A percentile compares a stretch with the other conserved stretches of the same genome.
phyloP scores from a whole-genome alignment of 768 basidiomycete species.

The Tulasnella sp. region DNA sequence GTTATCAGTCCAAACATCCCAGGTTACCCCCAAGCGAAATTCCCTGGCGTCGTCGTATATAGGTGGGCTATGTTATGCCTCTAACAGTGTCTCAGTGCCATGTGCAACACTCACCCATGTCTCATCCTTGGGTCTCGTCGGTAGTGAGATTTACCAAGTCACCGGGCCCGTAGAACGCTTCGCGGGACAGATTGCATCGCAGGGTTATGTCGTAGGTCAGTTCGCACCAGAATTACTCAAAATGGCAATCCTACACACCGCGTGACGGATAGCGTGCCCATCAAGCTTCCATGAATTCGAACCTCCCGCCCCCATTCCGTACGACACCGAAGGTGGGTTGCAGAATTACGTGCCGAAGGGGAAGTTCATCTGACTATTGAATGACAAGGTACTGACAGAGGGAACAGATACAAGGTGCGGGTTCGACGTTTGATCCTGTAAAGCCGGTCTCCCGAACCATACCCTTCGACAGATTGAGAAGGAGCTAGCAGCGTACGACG shows the following conservation, averaged over 20 bases:
- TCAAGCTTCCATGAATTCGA: slow-evolving; percentile 89
- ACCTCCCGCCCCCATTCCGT: slow-evolving; percentile 76
- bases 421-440: neutral
- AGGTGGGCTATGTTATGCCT: slow-evolving; percentile 34
- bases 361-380: neutral
- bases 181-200: slow-evolving; percentile 75
- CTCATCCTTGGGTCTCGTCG: slow-evolving; percentile 24
- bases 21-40: slow-evolving; percentile 79
- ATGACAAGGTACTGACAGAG: slow-evolving; percentile 60
- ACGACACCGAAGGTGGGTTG: slow-evolving; percentile 62
- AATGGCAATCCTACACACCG: neutral
- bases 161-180: slow-evolving; percentile 96
- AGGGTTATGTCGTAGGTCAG: slow-evolving; percentile 72
- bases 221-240: neutral
- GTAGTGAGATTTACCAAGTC: slow-evolving; percentile 89
- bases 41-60: slow-evolving; percentile 82
- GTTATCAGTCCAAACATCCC: slow-evolving; percentile 68
- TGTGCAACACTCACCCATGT: neutral
- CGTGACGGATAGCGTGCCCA: slow-evolving; percentile 47
- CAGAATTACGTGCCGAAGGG: slow-evolving; percentile 5
- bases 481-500: slow-evolving; percentile 73
- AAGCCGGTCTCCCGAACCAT: neutral
- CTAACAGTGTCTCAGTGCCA: neutral
- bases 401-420: slow-evolving; percentile 80
- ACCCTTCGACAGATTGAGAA: slow-evolving; percentile 61